Evolutionary conservation across 1,139 yeast genomes (phyloP), one percentile per base, ranked within the genome.

Genomic region (Taiozyma sp.): DNA sequence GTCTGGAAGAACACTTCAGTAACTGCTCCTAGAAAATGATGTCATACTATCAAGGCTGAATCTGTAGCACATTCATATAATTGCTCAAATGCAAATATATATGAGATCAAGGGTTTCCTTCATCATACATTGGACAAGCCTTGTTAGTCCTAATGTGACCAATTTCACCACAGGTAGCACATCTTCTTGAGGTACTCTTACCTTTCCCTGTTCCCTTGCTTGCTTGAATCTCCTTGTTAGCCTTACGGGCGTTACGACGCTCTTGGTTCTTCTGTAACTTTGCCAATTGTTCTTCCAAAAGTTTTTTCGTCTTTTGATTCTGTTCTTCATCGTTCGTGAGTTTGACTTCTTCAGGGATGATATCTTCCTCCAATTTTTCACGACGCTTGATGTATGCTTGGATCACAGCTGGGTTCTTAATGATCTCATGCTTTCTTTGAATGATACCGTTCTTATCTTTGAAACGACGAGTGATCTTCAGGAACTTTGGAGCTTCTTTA

Each of bases 111-210:
- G 58, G 59, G 39, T 59, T 62, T 19, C 60, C 61, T 39, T 63
- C 81, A 54, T 76, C 76, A 59, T 83, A 92, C 77, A 91, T 76
- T n/a, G 98, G 98, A 70, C 98, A 92, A 1, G 89, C 72, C 50
- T 81, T 75, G 67, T 90, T 91, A 10, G 98, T 92, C 64, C 96
- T 78, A 57, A 92, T 93, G 67, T 93, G 99, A 0, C 98, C 99
- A 61, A 87, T 79, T 4, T 93, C 96, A 29, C 98, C 98, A 76
- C 98, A 93, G 2, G 96, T 87, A 6, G 96, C 91, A 71, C 98
- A 93, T 63, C 90, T 80, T 65, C 98, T 76, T 8, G 88, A 84
- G 2, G 88, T 88, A 51, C 91, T 83, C 65, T 88, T 89, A 9
- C 87, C 87, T 63, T 84, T 85, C 16, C 90, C 88, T 48, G 81